These are phyloP conservation scores for Ploettnerulaceae sp. DNA, from an alignment of 2,329 filamentous ascomycete genomes.

Conservation along the genomic window DNA sequence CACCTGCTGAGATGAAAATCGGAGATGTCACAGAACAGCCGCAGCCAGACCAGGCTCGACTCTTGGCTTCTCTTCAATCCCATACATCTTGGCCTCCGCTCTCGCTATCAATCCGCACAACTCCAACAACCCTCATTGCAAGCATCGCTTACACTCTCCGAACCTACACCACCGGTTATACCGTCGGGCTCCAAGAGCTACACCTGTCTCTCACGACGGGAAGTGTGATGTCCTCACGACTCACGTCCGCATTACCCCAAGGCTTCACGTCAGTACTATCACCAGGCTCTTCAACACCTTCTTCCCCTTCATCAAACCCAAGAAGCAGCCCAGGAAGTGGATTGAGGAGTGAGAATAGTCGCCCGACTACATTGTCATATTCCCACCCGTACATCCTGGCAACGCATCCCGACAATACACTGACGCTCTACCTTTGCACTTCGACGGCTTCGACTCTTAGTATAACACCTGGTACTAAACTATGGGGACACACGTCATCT, in stretches of 20 bases:
- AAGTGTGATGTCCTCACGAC: slow-evolving; percentile 41
- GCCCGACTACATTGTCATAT: slow-evolving; percentile 37
- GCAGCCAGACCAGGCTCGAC: slow-evolving; percentile 31
- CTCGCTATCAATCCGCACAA: slow-evolving; percentile 74
- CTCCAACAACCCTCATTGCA: slow-evolving; percentile 60
- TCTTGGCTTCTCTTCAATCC: slow-evolving; percentile 75
- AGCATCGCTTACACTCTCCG: slow-evolving; percentile 84
- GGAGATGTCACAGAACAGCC: background rate
- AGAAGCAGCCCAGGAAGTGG: slow-evolving; percentile 35
- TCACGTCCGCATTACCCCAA: slow-evolving; percentile 46
- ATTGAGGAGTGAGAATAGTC: slow-evolving; percentile 9
- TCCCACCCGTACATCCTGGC: slow-evolving; percentile 65
- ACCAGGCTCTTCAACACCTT: slow-evolving; percentile 10
- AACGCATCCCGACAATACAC: slow-evolving; percentile 65
- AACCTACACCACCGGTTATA: slow-evolving; percentile 75
- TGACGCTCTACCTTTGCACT: slow-evolving; percentile 64
- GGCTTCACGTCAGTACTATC: slow-evolving; percentile 40
- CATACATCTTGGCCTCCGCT: slow-evolving; percentile 74
- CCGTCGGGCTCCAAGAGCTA: slow-evolving; percentile 86
- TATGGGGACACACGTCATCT: slow-evolving; percentile 70
- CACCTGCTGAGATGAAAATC: background rate
- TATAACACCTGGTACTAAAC: slow-evolving; percentile 54
- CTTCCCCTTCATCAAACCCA: slow-evolving; percentile 33
- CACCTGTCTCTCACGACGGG: slow-evolving; percentile 45
- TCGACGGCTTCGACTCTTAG: slow-evolving; percentile 51